phyloP scores from a whole-genome alignment of 2,329 filamentous ascomycete genomes.

The Penicillium sumatraense region DNA sequence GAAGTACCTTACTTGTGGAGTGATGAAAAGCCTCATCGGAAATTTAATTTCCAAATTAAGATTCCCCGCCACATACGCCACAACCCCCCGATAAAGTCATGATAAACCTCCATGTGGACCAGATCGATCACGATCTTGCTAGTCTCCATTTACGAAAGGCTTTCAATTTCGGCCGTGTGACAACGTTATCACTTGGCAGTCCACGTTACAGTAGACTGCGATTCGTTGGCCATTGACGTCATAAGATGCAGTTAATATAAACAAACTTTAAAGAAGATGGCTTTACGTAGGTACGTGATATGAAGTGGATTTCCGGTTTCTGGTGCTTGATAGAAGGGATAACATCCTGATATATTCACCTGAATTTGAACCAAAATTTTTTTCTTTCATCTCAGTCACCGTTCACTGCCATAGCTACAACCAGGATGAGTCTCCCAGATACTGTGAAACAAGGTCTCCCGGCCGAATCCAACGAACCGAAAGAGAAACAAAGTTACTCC shows the following conservation, averaged over 20 bases:
- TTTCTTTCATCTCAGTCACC: too few relatives aligned
- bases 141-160: too few relatives aligned
- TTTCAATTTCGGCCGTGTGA: too few relatives aligned
- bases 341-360: background rate
- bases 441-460: background rate
- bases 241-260: background rate
- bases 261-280: background rate
- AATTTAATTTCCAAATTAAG: too few relatives aligned
- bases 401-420: too few relatives aligned
- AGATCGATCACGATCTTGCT: too few relatives aligned
- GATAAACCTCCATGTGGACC: too few relatives aligned
- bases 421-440: constrained; percentile 6
- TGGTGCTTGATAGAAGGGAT: background rate
- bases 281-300: background rate
- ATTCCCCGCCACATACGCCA: too few relatives aligned
- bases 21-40: too few relatives aligned
- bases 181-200: background rate
- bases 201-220: too few relatives aligned
- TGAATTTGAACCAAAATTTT: background rate
- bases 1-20: too few relatives aligned
- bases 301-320: background rate
- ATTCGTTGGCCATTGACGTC: background rate
- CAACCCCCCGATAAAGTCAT: too few relatives aligned
- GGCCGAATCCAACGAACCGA: background rate
- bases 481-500: constrained; percentile 29